Conservation (phyloP, 768 basidiomycete species). For the Leccinum disarticulatum region DNA sequence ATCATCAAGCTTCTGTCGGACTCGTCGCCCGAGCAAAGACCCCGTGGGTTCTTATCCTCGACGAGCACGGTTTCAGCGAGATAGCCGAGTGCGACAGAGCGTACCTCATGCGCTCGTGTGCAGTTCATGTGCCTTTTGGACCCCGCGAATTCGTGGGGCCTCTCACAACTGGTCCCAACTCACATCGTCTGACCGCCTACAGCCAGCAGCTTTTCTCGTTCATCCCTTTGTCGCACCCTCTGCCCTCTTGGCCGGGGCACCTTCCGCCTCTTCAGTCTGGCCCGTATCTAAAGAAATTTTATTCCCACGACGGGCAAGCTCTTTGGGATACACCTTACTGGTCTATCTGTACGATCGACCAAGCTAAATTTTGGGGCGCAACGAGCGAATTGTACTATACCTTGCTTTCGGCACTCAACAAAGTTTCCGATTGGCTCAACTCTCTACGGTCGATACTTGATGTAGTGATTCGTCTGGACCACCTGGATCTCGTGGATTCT, state of each 20-base stretch:
- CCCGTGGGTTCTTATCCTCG: slow-evolving; percentile 53
- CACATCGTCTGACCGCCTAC: slow-evolving; percentile 29
- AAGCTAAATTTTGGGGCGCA: slow-evolving; percentile 1
- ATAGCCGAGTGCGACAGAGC: slow-evolving; percentile 35
- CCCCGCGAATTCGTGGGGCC: slow-evolving; percentile 36
- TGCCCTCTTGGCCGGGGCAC: slow-evolving; percentile 22
- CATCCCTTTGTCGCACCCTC: slow-evolving; percentile 60
- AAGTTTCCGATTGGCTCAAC: slow-evolving; percentile 32
- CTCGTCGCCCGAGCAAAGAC: slow-evolving; percentile 41
- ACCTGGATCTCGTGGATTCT: slow-evolving; percentile 29
- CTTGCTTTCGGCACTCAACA: slow-evolving; percentile 19
- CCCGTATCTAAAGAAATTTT: slow-evolving; percentile 22
- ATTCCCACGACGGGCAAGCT: slow-evolving; percentile 39
- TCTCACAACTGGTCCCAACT: slow-evolving; percentile 32
- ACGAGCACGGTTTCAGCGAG: slow-evolving; percentile 42
- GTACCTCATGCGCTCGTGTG: slow-evolving; percentile 44
- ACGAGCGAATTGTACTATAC: slow-evolving; percentile 16
- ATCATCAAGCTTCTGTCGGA: slow-evolving; percentile 32
- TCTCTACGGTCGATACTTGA: slow-evolving; percentile 29
- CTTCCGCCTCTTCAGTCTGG: slow-evolving; percentile 26
- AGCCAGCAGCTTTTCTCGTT: slow-evolving; percentile 49
- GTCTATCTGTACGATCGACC: slow-evolving; percentile 32
- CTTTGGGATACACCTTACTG: slow-evolving; percentile 29
- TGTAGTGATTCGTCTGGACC: slow-evolving; percentile 35
- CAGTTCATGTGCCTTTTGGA: slow-evolving; percentile 40